Evolutionary conservation across 2,329 filamentous ascomycete genomes (phyloP), one percentile per base, ranked within the genome.

Genomic region (Colletotrichum euphorbiae): DNA sequence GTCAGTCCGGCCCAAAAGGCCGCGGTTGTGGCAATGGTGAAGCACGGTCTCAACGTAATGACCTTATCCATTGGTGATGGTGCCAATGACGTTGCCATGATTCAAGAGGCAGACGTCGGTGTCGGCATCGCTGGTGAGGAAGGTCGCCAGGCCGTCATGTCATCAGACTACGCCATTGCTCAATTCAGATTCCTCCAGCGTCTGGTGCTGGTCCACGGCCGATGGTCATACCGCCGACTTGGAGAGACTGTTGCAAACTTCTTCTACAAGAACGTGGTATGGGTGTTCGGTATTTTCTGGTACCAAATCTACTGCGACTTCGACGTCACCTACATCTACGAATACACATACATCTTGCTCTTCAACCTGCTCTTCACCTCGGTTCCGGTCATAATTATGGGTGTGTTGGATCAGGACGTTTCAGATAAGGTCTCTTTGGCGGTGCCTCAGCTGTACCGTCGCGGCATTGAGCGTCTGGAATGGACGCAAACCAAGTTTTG

Each of bases 241-340:
- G 93, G 91, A 33, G 96, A 99, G 82, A 93, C 91, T 52, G 98
- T 97, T 75, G 93, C 94, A 78, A 99, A 99, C 79, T 99, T 99
- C 86, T 99, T 99, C 85, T 99, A 98, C 89, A 99, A 99, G 91
- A 99, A 98, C 83, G 92, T 99, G 80, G 91, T 98, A 59, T 99
- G 96, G 96, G 96, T 93, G 0, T 95, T 98, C 76, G 88, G 91
- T 48, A 92, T 99, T 67, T 98, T 98, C 86, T 98, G 95, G 95
- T 99, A 93, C 80, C 94, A 97, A 77, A 93, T 97, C 62, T 99
- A 92, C 80, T 93, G 92, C 84, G 91, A 97, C 80, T 98, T 97
- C 78, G 96, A 99, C 82, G 94, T 95, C 79, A 95, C 95, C 51
- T 98, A 98, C 77, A 89, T 98, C 60, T 98, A 97, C 82, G 96